phyloP scores from a whole-genome alignment of 192 early-diverging fungal genomes.

The Mortierella claussenii region DNA sequence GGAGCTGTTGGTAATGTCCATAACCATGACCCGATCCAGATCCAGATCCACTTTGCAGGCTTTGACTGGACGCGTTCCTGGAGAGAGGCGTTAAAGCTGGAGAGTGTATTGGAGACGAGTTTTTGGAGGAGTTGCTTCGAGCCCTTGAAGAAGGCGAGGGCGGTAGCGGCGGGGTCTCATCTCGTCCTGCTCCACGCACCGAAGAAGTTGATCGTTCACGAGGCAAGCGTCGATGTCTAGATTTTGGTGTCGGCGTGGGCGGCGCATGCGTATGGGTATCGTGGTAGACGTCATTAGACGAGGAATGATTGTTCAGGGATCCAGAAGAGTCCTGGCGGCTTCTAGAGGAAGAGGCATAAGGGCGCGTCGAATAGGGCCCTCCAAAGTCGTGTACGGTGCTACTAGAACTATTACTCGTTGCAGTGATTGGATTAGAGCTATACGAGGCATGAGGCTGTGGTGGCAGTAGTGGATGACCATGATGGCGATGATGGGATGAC shows the following conservation, averaged over 20 bases:
- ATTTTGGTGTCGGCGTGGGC: too few species aligned
- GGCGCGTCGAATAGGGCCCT: too few species aligned
- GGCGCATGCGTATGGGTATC: too few species aligned
- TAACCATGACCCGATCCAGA: neutral
- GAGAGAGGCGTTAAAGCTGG: constrained; percentile 10
- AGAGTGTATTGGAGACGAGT: constrained; percentile 22
- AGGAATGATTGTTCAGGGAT: too few species aligned
- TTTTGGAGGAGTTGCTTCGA: constrained; percentile 32
- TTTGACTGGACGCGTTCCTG: constrained; percentile 5
- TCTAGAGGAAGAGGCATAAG: neutral
- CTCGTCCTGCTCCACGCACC: neutral
- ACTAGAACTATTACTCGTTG: constrained; percentile 2
- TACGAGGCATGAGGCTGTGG: neutral
- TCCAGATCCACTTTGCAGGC: neutral
- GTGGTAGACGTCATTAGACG: too few species aligned
- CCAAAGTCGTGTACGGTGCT: neutral
- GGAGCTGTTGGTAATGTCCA: neutral
- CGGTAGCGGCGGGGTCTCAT: constrained; percentile 24
- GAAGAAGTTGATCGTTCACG: constrained; percentile 27
- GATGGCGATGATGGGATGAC: neutral
- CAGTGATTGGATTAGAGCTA: neutral
- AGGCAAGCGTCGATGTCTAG: constrained; percentile 9
- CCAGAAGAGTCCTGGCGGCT: constrained; percentile 31
- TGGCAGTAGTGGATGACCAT: constrained; percentile 4
- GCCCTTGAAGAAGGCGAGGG: too few species aligned